Base-by-base conservation (phyloP, 2,329 filamentous ascomycete genomes). In the Cladosporium austrohemisphaericum region DNA sequence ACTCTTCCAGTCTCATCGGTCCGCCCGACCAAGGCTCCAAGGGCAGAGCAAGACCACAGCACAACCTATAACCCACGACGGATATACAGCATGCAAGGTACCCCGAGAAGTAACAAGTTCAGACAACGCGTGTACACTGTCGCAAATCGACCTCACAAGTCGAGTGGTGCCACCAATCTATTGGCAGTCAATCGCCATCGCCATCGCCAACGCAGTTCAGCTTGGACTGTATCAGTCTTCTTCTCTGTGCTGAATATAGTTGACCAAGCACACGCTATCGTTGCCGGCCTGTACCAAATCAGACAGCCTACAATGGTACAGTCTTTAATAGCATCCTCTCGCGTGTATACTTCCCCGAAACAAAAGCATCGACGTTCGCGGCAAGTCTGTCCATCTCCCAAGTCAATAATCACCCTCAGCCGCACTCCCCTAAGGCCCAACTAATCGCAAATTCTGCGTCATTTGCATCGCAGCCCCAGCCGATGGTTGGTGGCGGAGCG, bases 401-500 rank as follows among this genome's bases (percentile, higher is more conserved):
- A 18, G 32, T 7, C 28, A 32, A 35, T 19, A 18, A 36, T 23
- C 13, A 35, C 22, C 28, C 8, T 45, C 41, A 45, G 41, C 41
- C 41, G 41, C 41, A 45, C 41, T n/a, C 11, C 36, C 22, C 16
- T 14, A 13, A 32, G 26, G 20, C 19, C 13, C 19, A 19, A 18
- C 40, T 44, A n/a, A 18, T 45, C 20, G 40, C 40, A 33, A 45
- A n/a, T 23, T 23, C 19, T 45, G 41, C 41, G 41, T 45, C 41
- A 45, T 35, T 35, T 18, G 14, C 19, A 13, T 23, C 20, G 13
- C n/a, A 6, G 23, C 44, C 33, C 22, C n/a, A 25, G 28, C 26
- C 28, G 25, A 23, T 22, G 33, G 20, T 44, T 41, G 31, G 43
- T 46, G 44, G 44, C 44, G 44, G 44, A 47, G 44, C 18, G 32